Base-by-base conservation (phyloP, 108 stramenopile genomes). In the Thalassiosira profunda region DNA sequence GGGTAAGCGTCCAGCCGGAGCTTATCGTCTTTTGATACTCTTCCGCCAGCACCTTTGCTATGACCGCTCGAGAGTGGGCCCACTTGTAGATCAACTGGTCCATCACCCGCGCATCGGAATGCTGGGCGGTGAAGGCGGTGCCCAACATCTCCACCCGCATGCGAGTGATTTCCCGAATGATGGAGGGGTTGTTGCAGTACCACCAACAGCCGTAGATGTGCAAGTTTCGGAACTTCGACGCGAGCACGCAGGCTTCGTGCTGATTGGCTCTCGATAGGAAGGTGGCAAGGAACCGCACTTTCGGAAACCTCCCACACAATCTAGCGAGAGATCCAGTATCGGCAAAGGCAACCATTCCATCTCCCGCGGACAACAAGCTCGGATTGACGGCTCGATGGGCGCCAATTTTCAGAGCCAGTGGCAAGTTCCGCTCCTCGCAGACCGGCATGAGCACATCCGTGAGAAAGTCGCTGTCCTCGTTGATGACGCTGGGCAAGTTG, bases 31-130 rank as follows among this genome's bases (percentile, higher is more conserved):
- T 89, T 8, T 29, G 37, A 68, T 87, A 89, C 74, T 97, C 87
- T 20, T 74, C 63, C 14, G 57, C 52, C 41, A 97, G 51, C 0
- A 90, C 94, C 10, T 77, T 52, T 8, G 91, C 88, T 31, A 97
- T 87, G 1, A 94, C 84, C 2, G 78, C 78, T 17, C 95, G 71
- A 15, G 91, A 91, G 80, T 97, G 97, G 25, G 85, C 49, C 97
- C 97, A 97, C 76, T 97, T 97, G 86, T 97, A 97, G 12, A 97
- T 26, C 0, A 97, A 71, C 60, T 97, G 97, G 56, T 97, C 97
- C 7, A 96, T 47, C 8, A 97, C 97, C 5, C 97, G 67, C 25
- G 86, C 84, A 77, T 97, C 94, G 20, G 74, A 78, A 55, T 97
- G 97, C 64, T 97, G 97, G 5, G 90, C 90, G 24, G 94, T 94